Conservation (phyloP, 2,329 filamentous ascomycete species). For the Sporothrix pseudoabietina region DNA sequence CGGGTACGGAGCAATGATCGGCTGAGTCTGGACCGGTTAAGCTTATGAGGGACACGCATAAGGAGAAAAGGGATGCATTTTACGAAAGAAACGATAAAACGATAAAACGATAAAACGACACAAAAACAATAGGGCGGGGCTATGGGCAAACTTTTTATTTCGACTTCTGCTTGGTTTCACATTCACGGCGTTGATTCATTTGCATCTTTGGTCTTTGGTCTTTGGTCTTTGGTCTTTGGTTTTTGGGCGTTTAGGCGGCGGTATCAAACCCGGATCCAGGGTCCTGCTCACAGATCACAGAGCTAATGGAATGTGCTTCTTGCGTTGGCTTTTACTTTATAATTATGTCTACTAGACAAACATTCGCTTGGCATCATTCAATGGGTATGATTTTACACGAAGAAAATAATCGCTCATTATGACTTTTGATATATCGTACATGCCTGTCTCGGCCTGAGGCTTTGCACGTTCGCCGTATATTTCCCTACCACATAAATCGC, state of each 20-base stretch:
- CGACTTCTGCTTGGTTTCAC: background rate
- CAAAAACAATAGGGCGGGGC: background rate
- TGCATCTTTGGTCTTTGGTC: background rate
- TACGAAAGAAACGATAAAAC: conserved; percentile 11
- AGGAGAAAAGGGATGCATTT: background rate
- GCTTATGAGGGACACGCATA: background rate
- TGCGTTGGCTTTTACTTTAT: background rate
- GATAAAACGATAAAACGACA: background rate
- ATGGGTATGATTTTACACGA: background rate
- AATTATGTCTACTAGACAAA: background rate
- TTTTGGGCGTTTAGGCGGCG: background rate
- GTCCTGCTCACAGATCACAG: conserved; percentile 23
- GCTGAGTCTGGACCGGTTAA: conserved; percentile 74
- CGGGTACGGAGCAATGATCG: conserved; percentile 72
- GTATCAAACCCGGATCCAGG: background rate
- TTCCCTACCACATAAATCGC: conserved; percentile 75
- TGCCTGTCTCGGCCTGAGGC: background rate
- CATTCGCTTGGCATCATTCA: background rate
- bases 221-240: no score
- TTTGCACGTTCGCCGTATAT: background rate
- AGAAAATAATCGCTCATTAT: background rate
- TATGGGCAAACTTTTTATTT: background rate
- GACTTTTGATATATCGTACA: background rate
- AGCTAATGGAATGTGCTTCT: background rate
- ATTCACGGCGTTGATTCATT: background rate